phyloP scores from a whole-genome alignment of 2,329 filamentous ascomycete genomes.

The Sporothrix humicola region DNA sequence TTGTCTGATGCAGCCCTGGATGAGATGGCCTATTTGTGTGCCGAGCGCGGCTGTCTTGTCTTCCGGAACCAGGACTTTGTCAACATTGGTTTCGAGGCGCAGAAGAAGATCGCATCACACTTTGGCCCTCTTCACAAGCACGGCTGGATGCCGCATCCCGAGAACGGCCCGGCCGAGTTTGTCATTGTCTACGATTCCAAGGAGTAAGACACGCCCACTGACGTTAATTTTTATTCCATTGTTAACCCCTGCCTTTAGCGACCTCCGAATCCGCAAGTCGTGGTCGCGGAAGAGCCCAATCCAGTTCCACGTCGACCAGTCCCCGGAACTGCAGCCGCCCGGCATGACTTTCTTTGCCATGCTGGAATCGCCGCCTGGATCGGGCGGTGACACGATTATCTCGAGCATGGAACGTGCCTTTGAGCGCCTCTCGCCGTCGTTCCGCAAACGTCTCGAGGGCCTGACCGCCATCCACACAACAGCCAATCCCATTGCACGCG shows the following conservation, averaged over 20 bases:
- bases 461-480: constrained; percentile 71
- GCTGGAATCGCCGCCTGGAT: constrained; percentile 74
- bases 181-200: constrained; percentile 40
- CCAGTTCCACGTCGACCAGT: constrained; percentile 41
- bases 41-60: constrained; percentile 38
- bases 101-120: constrained; percentile 38
- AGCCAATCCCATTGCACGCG: constrained; percentile 38
- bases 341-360: constrained; percentile 89
- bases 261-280: constrained; percentile 40
- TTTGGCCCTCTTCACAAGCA: constrained; percentile 41
- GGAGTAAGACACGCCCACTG: constrained; percentile 28
- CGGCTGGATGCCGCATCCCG: constrained; percentile 40
- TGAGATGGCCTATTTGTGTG: constrained; percentile 39
- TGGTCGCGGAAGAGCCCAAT: constrained; percentile 40
- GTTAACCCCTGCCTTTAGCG: background rate
- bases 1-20: constrained; percentile 37
- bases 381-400: constrained; percentile 86
- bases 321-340: constrained; percentile 76
- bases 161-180: constrained; percentile 39
- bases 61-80: constrained; percentile 34
- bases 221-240: too few species aligned
- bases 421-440: constrained; percentile 75
- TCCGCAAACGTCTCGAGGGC: constrained; percentile 78
- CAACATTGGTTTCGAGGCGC: constrained; percentile 39
- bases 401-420: constrained; percentile 72